Conservation (phyloP, 2,329 filamentous ascomycete genomes). For the Lasiodiplodia theobromae region DNA sequence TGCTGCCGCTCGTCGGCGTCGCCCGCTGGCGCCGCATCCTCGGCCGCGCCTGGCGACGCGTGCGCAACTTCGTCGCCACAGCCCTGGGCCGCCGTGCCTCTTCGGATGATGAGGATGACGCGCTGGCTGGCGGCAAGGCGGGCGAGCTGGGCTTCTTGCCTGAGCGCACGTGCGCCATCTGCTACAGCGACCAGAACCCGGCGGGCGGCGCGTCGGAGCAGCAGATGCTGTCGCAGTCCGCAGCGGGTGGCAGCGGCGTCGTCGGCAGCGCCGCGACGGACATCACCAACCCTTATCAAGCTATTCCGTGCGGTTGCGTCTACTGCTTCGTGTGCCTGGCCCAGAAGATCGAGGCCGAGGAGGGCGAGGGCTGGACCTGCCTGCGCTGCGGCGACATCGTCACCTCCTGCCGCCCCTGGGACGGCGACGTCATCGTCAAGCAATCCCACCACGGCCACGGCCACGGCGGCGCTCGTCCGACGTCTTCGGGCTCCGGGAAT, state of each 20-base stretch:
- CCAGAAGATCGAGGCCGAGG: slow-evolving; percentile 85
- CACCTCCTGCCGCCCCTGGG: slow-evolving; percentile 89
- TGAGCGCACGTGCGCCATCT: slow-evolving; percentile 94
- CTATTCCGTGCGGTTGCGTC: slow-evolving; percentile 85
- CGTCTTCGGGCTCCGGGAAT: slow-evolving; percentile 1
- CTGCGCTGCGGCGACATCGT: slow-evolving; percentile 85
- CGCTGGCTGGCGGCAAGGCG: slow-evolving; percentile 53
- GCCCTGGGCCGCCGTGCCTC: slow-evolving; percentile 32
- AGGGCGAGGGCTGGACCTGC: slow-evolving; percentile 93
- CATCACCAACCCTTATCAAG: slow-evolving; percentile 94
- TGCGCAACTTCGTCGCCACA: slow-evolving; percentile 67
- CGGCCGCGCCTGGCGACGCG: slow-evolving; percentile 83
- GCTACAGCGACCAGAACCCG: slow-evolving; percentile 91
- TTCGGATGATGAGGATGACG: slow-evolving; percentile 51
- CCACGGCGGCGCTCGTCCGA: slow-evolving; percentile 33
- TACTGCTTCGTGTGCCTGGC: slow-evolving; percentile 98
- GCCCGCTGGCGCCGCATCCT: slow-evolving; percentile 91
- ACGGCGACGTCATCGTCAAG: slow-evolving; percentile 75
- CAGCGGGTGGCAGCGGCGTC: slow-evolving; percentile 65
- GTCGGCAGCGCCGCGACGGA: slow-evolving; percentile 90
- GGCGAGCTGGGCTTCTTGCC: slow-evolving; percentile 87
- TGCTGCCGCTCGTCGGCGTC: slow-evolving; percentile 95
- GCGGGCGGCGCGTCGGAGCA: slow-evolving; percentile 70
- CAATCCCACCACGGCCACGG: too few species aligned
- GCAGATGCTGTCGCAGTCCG: slow-evolving; percentile 69